Conservation (phyloP, 2,329 filamentous ascomycete genomes). For the Colletotrichum spinosum region DNA sequence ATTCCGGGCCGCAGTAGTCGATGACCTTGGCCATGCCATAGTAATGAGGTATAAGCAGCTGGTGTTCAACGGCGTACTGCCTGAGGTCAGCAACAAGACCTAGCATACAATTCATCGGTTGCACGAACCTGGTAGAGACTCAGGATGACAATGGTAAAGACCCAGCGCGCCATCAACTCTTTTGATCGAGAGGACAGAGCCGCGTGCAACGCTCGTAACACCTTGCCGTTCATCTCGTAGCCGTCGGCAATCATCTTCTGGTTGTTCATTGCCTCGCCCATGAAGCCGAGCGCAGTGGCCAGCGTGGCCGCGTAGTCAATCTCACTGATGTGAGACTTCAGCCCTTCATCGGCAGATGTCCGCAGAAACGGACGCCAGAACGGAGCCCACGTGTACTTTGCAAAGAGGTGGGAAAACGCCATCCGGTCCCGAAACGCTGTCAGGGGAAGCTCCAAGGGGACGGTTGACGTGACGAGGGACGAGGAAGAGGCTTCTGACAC, state of each 20-base stretch:
- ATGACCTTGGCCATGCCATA: conserved; percentile 12
- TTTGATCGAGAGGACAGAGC: conserved; percentile 17
- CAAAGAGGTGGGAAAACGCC: conserved; percentile 21
- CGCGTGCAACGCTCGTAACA: conserved; percentile 7
- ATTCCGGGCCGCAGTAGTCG: conserved; percentile 22
- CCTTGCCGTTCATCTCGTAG: conserved; percentile 12
- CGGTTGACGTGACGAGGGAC: neutral
- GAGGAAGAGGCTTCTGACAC: neutral
- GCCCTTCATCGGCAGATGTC: neutral
- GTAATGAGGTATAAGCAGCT: conserved; percentile 16
- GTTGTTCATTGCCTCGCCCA: conserved; percentile 3
- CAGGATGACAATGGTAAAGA: conserved; percentile 21
- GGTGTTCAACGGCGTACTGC: conserved; percentile 19
- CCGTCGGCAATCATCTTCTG: conserved; percentile 18
- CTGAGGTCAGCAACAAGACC: neutral
- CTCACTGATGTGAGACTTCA: neutral
- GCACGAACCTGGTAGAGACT: conserved; percentile 24
- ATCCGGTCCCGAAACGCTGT: conserved; percentile 23
- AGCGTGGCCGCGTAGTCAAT: conserved; percentile 7
- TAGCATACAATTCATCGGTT: neutral
- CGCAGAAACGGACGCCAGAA: conserved; percentile 28
- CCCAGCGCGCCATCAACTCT: conserved; percentile 1
- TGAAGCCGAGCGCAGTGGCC: conserved; percentile 18
- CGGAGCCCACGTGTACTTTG: conserved; percentile 24
- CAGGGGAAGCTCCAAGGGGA: conserved; percentile 6